These are phyloP conservation scores for Ogataea pini DNA, from an alignment of 805 yeast species.

Conservation along the genomic window DNA sequence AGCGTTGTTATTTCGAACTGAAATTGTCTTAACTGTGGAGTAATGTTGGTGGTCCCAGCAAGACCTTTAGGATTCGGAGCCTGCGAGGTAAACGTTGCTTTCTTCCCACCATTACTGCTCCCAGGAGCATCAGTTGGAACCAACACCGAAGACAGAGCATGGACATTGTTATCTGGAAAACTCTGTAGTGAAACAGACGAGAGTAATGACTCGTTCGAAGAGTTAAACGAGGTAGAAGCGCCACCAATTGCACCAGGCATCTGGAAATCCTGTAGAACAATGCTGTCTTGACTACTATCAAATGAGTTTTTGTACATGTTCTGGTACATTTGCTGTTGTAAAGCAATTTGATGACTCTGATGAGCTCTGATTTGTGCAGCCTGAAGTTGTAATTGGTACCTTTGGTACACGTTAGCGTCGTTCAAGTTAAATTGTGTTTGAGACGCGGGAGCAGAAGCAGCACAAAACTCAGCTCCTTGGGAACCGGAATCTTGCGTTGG, in stretches of 20 bases:
- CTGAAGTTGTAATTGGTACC: conserved; percentile 23
- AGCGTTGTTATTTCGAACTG: conserved; percentile 22
- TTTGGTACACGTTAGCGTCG: conserved; percentile 16
- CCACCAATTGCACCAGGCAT: conserved; percentile 1
- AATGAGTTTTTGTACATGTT: conserved; percentile 3
- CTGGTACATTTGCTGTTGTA: conserved; percentile 17
- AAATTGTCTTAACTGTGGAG: conserved; percentile 22
- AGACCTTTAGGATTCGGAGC: background rate
- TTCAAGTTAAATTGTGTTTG: conserved; percentile 21
- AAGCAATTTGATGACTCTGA: conserved; percentile 23
- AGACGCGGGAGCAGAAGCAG: conserved; percentile 27
- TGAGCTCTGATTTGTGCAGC: conserved; percentile 25
- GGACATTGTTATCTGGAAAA: background rate
- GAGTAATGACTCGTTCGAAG: conserved; percentile 16
- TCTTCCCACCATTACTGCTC: background rate
- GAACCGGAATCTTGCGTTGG: background rate
- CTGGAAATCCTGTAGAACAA: conserved; percentile 3
- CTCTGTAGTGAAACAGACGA: conserved; percentile 8
- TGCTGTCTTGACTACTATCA: conserved; percentile 8
- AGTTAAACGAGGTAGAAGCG: conserved; percentile 3
- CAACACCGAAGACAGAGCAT: background rate
- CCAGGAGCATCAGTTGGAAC: background rate
- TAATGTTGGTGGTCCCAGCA: conserved; percentile 13
- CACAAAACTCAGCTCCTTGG: background rate
- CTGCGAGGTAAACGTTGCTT: background rate